phyloP scores from a whole-genome alignment of 2,329 filamentous ascomycete genomes.

The Neonectria faginata region DNA sequence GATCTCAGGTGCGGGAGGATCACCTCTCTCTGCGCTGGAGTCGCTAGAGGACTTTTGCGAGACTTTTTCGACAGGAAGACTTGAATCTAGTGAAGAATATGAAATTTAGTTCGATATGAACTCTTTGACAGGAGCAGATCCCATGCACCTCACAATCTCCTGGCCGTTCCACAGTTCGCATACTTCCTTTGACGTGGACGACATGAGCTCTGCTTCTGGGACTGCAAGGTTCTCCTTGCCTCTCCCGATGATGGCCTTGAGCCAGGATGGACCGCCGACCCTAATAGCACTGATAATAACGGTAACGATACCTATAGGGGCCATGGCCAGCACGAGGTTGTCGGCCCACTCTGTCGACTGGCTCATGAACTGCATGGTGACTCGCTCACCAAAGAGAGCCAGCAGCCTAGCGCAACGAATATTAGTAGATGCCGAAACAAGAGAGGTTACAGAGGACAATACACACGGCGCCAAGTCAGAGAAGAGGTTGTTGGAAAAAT shows the following conservation, averaged over 20 bases:
- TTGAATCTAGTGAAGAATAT: neutral
- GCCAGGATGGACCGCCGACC: neutral
- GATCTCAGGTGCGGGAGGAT: neutral
- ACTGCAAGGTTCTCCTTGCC: neutral
- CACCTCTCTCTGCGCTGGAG: neutral
- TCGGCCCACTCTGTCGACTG: slow-evolving; percentile 1
- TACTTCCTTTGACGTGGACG: neutral
- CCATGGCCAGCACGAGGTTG: neutral
- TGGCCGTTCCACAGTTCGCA: neutral
- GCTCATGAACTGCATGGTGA: slow-evolving; percentile 13
- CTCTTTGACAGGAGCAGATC: neutral
- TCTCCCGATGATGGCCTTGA: slow-evolving; percentile 12
- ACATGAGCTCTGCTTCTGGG: neutral
- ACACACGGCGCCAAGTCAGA: slow-evolving; percentile 6
- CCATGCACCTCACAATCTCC: neutral
- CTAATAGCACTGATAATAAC: neutral
- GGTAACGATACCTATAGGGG: neutral
- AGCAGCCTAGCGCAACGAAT: neutral
- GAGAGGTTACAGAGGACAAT: neutral
- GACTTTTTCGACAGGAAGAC: neutral
- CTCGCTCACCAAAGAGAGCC: slow-evolving; percentile 12
- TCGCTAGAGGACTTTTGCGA: neutral
- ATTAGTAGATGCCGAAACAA: neutral
- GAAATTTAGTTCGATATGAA: neutral
- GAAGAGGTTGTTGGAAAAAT: slow-evolving; percentile 10